Conservation (phyloP, 345 rosid genomes). For the Gossypium turneri region DNA sequence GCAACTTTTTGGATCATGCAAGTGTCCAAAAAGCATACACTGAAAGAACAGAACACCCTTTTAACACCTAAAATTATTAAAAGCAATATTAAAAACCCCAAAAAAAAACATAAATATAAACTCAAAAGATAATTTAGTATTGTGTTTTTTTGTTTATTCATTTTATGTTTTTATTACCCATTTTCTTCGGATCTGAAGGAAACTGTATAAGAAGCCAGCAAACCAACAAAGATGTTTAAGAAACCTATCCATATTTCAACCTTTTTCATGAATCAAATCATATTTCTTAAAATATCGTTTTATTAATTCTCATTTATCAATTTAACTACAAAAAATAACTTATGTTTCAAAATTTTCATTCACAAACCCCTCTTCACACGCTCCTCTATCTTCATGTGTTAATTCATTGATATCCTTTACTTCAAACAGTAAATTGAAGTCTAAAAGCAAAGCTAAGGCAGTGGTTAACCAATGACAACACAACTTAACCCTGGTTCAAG, state of each 20-base stretch:
- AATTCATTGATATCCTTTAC: background rate
- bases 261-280: background rate
- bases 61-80: conserved; percentile 1
- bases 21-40: conserved; percentile 38
- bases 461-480: conserved; percentile 22
- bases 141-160: background rate
- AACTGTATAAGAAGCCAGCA: conserved; percentile 41
- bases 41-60: conserved; percentile 26
- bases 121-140: background rate
- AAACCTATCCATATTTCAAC: conserved; percentile 30
- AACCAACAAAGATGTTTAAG: conserved; percentile 56
- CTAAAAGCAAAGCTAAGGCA: conserved; percentile 12
- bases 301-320: conserved; percentile 23
- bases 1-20: conserved; percentile 42
- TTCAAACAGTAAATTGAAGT: background rate
- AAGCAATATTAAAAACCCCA: background rate
- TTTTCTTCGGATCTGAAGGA: conserved; percentile 64
- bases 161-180: conserved; percentile 24
- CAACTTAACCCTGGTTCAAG: conserved; percentile 23
- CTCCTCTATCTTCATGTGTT: background rate
- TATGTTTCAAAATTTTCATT: no score
- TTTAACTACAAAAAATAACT: background rate
- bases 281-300: conserved; percentile 24
- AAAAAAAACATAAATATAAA: background rate
- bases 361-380: no score